A percentile compares a stretch with the other conserved stretches of the same genome.
These are phyloP conservation scores for Nothomitra cinnamomea DNA, from an alignment of 2,329 filamentous ascomycete genomes.

Conservation along the genomic window DNA sequence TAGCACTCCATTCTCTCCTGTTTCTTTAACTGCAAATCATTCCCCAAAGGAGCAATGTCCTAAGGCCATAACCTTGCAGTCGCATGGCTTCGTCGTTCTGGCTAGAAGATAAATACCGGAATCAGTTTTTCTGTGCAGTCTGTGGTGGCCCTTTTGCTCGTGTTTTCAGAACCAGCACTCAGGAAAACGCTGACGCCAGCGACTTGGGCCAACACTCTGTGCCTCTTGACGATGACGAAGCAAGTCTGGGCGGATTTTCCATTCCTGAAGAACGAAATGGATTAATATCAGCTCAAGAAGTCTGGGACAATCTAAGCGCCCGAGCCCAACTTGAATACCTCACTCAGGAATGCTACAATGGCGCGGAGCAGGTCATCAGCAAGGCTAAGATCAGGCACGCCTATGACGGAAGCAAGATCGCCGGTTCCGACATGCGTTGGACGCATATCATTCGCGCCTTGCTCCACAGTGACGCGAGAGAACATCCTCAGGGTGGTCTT, in stretches of 20 bases:
- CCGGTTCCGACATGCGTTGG: slow-evolving; percentile 13
- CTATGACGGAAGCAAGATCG: slow-evolving; percentile 13
- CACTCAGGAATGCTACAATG: slow-evolving; percentile 8
- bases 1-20: too few species aligned
- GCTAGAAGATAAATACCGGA: slow-evolving; percentile 9
- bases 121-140: slow-evolving; percentile 15
- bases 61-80: not conserved
- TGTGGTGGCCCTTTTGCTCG: slow-evolving; percentile 14
- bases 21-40: not conserved
- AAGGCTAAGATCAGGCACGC: slow-evolving; percentile 9
- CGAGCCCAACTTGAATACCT: slow-evolving; percentile 9
- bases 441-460: slow-evolving; percentile 13
- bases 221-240: not conserved
- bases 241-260: slow-evolving; percentile 9
- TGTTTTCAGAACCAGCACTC: slow-evolving; percentile 12
- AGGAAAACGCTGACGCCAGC: slow-evolving; percentile 6
- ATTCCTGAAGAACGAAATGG: slow-evolving; percentile 9
- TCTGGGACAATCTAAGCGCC: slow-evolving; percentile 10
- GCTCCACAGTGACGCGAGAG: slow-evolving; percentile 8
- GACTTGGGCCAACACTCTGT: not conserved
- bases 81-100: slow-evolving; percentile 5
- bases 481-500: slow-evolving; percentile 8
- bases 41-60: not conserved
- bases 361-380: slow-evolving; percentile 9
- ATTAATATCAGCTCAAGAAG: slow-evolving; percentile 10